Evolutionary conservation across 2,329 filamentous ascomycete species (phyloP).

Genomic region (Zarea fungicola): DNA sequence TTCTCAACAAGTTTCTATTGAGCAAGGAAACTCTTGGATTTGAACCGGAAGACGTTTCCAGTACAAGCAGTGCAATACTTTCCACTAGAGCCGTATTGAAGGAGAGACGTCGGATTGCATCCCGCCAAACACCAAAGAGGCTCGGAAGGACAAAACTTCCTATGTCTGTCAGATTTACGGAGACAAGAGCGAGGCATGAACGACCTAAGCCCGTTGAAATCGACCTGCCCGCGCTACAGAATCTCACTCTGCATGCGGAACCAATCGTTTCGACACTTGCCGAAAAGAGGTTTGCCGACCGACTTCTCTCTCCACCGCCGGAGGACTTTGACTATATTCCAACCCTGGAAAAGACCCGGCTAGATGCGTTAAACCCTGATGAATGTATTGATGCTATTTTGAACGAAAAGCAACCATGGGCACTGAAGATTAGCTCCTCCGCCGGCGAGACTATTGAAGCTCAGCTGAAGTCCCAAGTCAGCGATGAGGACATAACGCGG

Average conservation of each 20-base stretch:
- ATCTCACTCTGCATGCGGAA: not conserved
- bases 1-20: not conserved
- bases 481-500: constrained; percentile 4
- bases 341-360: not conserved
- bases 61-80: not conserved
- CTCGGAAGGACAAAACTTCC: not conserved
- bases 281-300: not conserved
- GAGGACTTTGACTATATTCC: constrained; percentile 1
- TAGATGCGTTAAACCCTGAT: not conserved
- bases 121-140: constrained; percentile 2
- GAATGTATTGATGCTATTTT: constrained; percentile 5
- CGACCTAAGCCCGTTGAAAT: not conserved
- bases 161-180: constrained; percentile 7
- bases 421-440: constrained; percentile 4
- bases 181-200: not conserved
- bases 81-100: constrained; percentile 4
- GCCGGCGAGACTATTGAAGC: constrained; percentile 1
- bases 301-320: not conserved
- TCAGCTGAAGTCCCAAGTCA: constrained; percentile 3
- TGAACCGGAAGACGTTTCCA: not conserved
- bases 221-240: not conserved
- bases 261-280: not conserved
- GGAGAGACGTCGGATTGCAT: not conserved
- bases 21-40: not conserved
- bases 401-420: constrained; percentile 5